A percentile compares a stretch with the other conserved stretches of the same genome.
phyloP scores from a whole-genome alignment of 2,329 filamentous ascomycete genomes.

The Elsinoe fawcettii region DNA sequence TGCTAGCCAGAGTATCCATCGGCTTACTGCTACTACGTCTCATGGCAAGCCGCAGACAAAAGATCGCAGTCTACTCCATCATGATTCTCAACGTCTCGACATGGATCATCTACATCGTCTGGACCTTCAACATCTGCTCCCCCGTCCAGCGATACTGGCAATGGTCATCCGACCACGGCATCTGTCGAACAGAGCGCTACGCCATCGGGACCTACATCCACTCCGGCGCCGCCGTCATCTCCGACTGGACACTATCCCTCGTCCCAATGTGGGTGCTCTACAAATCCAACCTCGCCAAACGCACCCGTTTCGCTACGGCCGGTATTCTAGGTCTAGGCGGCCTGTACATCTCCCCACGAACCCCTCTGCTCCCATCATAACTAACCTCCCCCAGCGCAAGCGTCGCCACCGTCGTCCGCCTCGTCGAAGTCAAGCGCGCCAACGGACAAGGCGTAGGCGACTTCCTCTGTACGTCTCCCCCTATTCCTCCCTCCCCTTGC shows the following conservation, averaged over 20 bases:
- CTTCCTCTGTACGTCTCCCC: conserved; percentile 2
- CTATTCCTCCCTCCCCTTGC: too few relatives aligned
- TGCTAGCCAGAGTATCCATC: conserved; percentile 10
- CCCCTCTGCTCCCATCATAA: background rate
- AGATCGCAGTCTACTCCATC: background rate
- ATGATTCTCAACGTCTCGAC: conserved; percentile 4
- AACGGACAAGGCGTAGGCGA: background rate
- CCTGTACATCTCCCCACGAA: background rate
- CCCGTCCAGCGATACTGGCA: conserved; percentile 9
- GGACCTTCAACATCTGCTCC: conserved; percentile 9
- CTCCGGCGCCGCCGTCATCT: background rate
- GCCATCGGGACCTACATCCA: conserved; percentile 5
- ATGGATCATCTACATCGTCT: background rate
- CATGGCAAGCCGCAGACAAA: conserved; percentile 4
- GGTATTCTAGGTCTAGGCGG: conserved; percentile 3
- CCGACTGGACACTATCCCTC: conserved; percentile 11
- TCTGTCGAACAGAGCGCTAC: conserved; percentile 1
- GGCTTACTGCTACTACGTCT: conserved; percentile 9
- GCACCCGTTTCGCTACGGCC: conserved; percentile 4
- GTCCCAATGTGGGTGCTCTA: conserved; percentile 9
- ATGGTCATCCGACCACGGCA: background rate
- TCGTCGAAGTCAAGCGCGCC: background rate
- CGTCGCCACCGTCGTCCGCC: conserved; percentile 3
- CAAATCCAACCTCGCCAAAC: background rate
- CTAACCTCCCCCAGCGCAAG: background rate